phyloP scores from a whole-genome alignment of 1,139 yeast species.

The Yamadazyma atlantica region DNA sequence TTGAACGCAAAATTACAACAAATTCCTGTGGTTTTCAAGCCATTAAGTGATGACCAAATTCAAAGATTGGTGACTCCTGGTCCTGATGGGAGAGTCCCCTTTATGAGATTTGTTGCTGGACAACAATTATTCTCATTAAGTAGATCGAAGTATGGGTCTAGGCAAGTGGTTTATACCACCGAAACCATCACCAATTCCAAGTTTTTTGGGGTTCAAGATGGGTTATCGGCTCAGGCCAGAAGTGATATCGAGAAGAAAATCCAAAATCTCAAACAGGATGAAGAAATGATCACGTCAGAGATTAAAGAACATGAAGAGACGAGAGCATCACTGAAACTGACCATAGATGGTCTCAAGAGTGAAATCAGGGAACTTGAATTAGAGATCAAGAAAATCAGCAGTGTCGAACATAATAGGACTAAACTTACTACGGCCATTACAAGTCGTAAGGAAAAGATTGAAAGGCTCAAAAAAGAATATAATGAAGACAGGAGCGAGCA shows the following conservation, averaged over 20 bases:
- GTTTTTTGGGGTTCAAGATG: conserved; percentile 42
- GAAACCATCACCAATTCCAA: conserved; percentile 31
- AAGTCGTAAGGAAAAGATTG: conserved; percentile 11
- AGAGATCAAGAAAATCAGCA: conserved; percentile 19
- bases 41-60: conserved; percentile 41
- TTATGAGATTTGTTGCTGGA: conserved; percentile 62
- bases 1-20: conserved; percentile 55
- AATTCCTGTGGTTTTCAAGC: conserved; percentile 60
- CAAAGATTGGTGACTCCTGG: conserved; percentile 35
- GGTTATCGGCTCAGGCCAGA: conserved; percentile 40
- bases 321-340: neutral
- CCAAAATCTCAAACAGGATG: conserved; percentile 14
- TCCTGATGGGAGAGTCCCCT: conserved; percentile 39
- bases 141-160: conserved; percentile 59
- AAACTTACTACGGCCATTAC: conserved; percentile 4
- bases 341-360: conserved; percentile 4
- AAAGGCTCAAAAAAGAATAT: conserved; percentile 6
- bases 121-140: conserved; percentile 49
- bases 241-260: conserved; percentile 20
- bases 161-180: conserved; percentile 45
- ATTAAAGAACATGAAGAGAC: conserved; percentile 19
- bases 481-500: conserved; percentile 7
- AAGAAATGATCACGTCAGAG: neutral
- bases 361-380: conserved; percentile 15
- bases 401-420: neutral